Evolutionary conservation across 768 basidiomycete genomes (phyloP).

Genomic region (Mycena crocata): DNA sequence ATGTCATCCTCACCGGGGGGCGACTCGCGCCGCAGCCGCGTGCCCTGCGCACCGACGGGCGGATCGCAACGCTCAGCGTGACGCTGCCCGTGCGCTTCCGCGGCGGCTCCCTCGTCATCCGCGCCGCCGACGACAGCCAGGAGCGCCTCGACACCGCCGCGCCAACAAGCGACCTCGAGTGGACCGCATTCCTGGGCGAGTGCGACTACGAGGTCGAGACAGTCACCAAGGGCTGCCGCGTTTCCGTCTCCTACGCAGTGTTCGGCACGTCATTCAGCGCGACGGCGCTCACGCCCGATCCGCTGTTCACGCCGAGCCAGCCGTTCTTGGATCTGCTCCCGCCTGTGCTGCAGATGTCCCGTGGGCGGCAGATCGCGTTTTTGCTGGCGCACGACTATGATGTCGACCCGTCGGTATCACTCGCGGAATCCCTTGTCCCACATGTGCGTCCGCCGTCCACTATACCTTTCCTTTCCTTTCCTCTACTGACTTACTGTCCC

Average conservation of each 20-base stretch:
- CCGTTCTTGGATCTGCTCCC: slow-evolving; percentile 77
- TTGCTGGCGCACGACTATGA: slow-evolving; percentile 77
- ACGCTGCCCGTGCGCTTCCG: slow-evolving; percentile 81
- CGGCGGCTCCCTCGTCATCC: slow-evolving; percentile 74
- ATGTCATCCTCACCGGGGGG: slow-evolving; percentile 73
- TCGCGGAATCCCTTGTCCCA: slow-evolving; percentile 79
- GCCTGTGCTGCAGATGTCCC: slow-evolving; percentile 76
- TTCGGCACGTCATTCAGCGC: slow-evolving; percentile 77
- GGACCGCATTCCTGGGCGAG: slow-evolving; percentile 82
- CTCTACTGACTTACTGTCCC: neutral
- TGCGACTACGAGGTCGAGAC: slow-evolving; percentile 81
- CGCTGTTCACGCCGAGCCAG: slow-evolving; percentile 80
- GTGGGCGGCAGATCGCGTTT: slow-evolving; percentile 80
- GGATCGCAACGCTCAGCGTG: slow-evolving; percentile 78
- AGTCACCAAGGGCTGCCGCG: slow-evolving; percentile 75
- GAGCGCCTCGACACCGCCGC: slow-evolving; percentile 74
- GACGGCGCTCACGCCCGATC: slow-evolving; percentile 60
- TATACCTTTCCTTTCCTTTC: no score
- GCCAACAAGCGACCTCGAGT: slow-evolving; percentile 78
- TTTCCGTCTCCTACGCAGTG: slow-evolving; percentile 79
- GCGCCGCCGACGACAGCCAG: slow-evolving; percentile 62
- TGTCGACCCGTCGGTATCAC: slow-evolving; percentile 73
- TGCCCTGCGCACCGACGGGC: slow-evolving; percentile 68
- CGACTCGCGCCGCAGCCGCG: slow-evolving; percentile 67
- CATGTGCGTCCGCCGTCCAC: slow-evolving; percentile 56